Evolutionary conservation across 495 filamentous ascomycete species (phyloP).

Genomic region (Pseudomonodictys pantanalensis): DNA sequence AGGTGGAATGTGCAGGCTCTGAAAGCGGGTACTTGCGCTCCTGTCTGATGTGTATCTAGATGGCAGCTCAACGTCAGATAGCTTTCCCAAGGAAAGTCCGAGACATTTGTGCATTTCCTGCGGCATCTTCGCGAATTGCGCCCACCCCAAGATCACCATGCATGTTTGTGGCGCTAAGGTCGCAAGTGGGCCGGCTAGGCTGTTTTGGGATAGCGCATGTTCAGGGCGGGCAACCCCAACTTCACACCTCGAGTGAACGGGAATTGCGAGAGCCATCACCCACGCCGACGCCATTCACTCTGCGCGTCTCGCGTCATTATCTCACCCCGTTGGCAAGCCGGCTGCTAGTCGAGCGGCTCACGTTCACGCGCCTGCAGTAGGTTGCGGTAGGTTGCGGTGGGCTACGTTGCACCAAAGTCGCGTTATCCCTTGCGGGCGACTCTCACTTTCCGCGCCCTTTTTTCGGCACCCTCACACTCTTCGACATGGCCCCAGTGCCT

Average conservation of each 20-base stretch:
- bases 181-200: background rate
- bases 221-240: background rate
- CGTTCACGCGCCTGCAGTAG: too few relatives aligned
- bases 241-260: background rate
- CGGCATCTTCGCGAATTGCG: too few relatives aligned
- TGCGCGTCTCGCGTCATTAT: background rate
- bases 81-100: too few relatives aligned
- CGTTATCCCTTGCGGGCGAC: constrained; percentile 6
- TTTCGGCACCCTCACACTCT: background rate
- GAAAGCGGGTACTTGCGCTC: too few relatives aligned
- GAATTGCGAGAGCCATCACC: background rate
- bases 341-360: too few relatives aligned
- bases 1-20: too few relatives aligned
- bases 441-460: constrained; percentile 8
- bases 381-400: background rate
- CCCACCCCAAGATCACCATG: too few relatives aligned
- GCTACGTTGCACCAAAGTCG: constrained; percentile 12
- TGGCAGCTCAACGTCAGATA: too few relatives aligned
- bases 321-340: too few relatives aligned
- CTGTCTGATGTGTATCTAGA: too few relatives aligned
- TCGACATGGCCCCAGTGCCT: constrained; percentile 27
- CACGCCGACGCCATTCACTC: background rate
- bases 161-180: too few relatives aligned
- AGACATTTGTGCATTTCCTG: too few relatives aligned
- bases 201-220: background rate